phyloP scores from a whole-genome alignment of 164 flowering plant genomes.

The Vitis cinerea region DNA sequence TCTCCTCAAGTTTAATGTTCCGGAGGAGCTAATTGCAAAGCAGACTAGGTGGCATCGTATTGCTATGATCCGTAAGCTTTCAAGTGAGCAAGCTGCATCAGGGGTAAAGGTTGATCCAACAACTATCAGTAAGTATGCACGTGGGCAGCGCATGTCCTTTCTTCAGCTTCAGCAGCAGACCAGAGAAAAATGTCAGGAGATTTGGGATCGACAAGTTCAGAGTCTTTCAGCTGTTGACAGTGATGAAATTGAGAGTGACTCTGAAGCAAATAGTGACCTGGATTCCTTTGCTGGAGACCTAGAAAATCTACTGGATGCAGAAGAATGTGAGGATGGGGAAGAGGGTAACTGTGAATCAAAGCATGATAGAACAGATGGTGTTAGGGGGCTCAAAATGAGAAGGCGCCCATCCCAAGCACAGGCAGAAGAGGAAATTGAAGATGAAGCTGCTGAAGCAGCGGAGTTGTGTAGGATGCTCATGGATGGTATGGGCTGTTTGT shows the following conservation, averaged over 20 bases:
- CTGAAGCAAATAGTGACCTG: constrained; percentile 92
- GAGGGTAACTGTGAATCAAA: constrained; percentile 53
- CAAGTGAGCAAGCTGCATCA: constrained; percentile 96
- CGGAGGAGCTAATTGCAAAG: constrained; percentile 87
- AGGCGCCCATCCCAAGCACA: constrained; percentile 67
- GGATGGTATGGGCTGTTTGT: constrained; percentile 66
- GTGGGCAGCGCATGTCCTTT: constrained; percentile 98
- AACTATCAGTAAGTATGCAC: constrained; percentile 85
- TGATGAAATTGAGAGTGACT: constrained; percentile 85
- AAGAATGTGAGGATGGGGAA: constrained; percentile 81
- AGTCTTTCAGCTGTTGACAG: constrained; percentile 75
- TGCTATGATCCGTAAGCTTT: constrained; percentile 94
- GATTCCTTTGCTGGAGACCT: constrained; percentile 99
- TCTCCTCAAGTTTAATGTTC: constrained; percentile 86
- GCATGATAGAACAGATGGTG: constrained; percentile 63
- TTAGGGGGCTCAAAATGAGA: constrained; percentile 88
- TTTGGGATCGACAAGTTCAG: constrained; percentile 91
- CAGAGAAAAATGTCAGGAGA: constrained; percentile 95
- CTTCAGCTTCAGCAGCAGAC: constrained; percentile 98
- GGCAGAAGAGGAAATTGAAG: constrained; percentile 92
- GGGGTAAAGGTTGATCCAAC: constrained; percentile 91
- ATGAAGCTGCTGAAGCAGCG: constrained; percentile 97
- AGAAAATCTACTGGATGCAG: constrained; percentile 96
- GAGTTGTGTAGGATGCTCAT: constrained; percentile 89
- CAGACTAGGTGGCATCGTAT: constrained; percentile 98